Evolutionary conservation across 1,284 basidiomycete genomes (phyloP).

Genomic region (Ganoderma lingzhi): DNA sequence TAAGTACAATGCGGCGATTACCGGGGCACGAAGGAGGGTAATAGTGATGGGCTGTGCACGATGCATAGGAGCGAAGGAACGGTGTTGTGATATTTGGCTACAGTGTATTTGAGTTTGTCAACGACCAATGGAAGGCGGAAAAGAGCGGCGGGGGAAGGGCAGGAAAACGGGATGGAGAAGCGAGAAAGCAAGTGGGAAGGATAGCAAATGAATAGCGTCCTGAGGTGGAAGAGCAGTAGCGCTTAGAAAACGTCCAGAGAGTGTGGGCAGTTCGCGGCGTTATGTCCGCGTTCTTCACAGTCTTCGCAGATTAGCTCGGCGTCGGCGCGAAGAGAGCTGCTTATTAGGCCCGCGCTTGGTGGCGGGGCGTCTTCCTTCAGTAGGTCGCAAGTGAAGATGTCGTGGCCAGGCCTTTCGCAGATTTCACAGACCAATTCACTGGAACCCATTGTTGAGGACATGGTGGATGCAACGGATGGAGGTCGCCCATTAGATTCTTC

Average conservation of each 20-base stretch:
- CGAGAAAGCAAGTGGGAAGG: constrained; percentile 8
- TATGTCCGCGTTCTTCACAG: constrained; percentile 78
- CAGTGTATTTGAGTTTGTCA: constrained; percentile 15
- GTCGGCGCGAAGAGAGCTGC: constrained; percentile 16
- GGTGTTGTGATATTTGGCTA: constrained; percentile 22
- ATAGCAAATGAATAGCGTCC: not conserved
- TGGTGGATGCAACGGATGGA: constrained; percentile 23
- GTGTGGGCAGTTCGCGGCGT: constrained; percentile 77
- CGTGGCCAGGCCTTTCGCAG: constrained; percentile 83
- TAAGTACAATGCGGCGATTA: constrained; percentile 32
- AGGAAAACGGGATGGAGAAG: not conserved
- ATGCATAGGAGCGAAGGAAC: constrained; percentile 12
- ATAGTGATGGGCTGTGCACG: constrained; percentile 19
- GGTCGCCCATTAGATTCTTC: constrained; percentile 36
- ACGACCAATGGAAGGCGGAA: not conserved
- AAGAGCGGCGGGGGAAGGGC: not conserved
- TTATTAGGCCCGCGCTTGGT: constrained; percentile 25
- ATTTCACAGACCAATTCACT: constrained; percentile 74
- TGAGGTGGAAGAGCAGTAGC: not conserved
- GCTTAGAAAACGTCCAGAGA: constrained; percentile 80
- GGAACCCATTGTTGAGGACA: constrained; percentile 25
- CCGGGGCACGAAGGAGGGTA: constrained; percentile 22
- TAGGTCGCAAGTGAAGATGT: constrained; percentile 82
- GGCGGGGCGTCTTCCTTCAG: constrained; percentile 50
- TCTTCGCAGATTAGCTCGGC: constrained; percentile 71